Evolutionary conservation across 768 basidiomycete genomes (phyloP), one percentile per base, ranked within the genome.

Genomic region (Suillus subaureus): DNA sequence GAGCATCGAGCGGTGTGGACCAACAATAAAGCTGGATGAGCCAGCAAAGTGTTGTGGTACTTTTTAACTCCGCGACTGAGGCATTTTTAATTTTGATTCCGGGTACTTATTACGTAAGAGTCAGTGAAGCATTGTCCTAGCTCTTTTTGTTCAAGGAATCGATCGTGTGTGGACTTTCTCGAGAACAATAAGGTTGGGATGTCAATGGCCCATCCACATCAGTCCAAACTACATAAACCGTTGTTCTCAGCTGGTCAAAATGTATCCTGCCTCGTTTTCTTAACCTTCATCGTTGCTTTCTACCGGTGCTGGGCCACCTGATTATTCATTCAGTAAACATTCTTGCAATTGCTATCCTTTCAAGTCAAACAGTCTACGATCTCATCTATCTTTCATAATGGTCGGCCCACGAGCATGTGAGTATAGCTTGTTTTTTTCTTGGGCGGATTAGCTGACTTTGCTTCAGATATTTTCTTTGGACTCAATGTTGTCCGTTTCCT

Each of bases 401-500:
- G 68, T 71, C 47, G 67, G 77, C 28, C 28, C 68, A 45, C 83
- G 82, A 71, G 83, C 80, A 67, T 86, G 85, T 85, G 67, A 70
- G 85, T 80, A 21, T 58, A 9, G 6, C 6, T 55, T n/a, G 35
- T 45, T 61, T 18, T 37, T 37, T 18, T 65, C 31, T 31, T 28
- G 23, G 23, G 8, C 42, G 13, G 26, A 57, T 28, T n/a, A 4
- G 57, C 70, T 65, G 68, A 61, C 37, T 33, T 18, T 31, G 61
- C 4, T 43, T 12, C 68, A 85, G 84, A 88, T 70, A 72, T 85
- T 31, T 95, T 94, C 81, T 87, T 92, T 71, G 85, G 83, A 55
- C 89, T 97, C 72, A 96, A 97, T 72, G 83, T 74, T 72, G 84
- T 93, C 72, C 92, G 96, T 35, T 78, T 84, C 42, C 77, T 97